Evolutionary conservation across 495 filamentous ascomycete genomes (phyloP), one percentile per base, ranked within the genome.

Genomic region (Xylaria intraflava): DNA sequence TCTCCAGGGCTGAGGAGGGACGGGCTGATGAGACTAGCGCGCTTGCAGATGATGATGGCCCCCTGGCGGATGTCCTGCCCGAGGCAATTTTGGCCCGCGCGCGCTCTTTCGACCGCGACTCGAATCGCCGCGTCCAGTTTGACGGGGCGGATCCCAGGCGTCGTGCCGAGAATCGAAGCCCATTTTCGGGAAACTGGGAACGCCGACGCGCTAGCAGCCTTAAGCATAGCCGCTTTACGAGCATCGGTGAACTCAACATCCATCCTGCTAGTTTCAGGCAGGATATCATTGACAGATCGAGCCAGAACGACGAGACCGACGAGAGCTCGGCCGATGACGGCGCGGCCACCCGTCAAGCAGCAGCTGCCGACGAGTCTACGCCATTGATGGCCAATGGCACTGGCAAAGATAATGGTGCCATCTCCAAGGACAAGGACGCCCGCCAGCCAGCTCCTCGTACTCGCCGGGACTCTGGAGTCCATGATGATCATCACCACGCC

Each of bases 261-360:
- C 86, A 95, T 63, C 93, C 93, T n/a, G 84, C 87, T 11, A 90
- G 85, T 55, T 89, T 96, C 68, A 76, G 93, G 62, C 88, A 95
- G 60, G 86, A 92, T 5, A 93, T 98, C 53, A 92, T 96, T 54
- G 85, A 83, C 4, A 72, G 80, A 43, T 67, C 79, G 30, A 76
- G 74, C 47, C 65, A 75, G 26, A 68, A 66, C 6, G 20, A 45
- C n/a, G 69, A 72, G 7, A 71, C 76, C 2, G 75, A 80, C 22
- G 80, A 76, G 6, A 77, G 74, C 12, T 75, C 65, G 51, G 67
- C 58, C 17, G 73, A 80, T 1, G 76, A 75, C 30, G 20, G 72
- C 70, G 23, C 79, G 78, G 75, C 71, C 16, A 65, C 61, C 1
- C 79, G 73, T 33, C 78, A 78, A 12, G 79, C 79, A 45, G 73